Conservation (phyloP, 108 stramenopile genomes). For the Asterionellopsis glacialis region DNA sequence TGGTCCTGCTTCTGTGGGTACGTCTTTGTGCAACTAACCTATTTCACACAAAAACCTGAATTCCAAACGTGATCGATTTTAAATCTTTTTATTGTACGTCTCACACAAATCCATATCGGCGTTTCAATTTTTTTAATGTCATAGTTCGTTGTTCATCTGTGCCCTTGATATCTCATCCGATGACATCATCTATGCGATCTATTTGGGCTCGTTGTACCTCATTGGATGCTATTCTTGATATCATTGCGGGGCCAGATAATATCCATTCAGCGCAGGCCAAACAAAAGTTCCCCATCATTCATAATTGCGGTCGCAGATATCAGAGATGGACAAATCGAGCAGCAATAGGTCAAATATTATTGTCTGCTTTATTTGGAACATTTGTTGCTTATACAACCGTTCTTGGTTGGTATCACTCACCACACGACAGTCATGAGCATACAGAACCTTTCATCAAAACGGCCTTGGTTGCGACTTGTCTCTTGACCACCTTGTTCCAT, state of each 20-base stretch:
- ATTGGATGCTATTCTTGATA: slow-evolving; percentile 3
- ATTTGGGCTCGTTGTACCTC: not conserved
- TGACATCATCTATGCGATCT: slow-evolving; percentile 9
- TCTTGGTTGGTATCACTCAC: slow-evolving; percentile 14
- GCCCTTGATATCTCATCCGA: slow-evolving; percentile 22
- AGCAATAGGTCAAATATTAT: slow-evolving; percentile 7
- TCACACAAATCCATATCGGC: not conserved
- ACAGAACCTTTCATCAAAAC: slow-evolving; percentile 9
- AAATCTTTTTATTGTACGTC: too few relatives aligned
- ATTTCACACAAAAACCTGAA: not conserved
- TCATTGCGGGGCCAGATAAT: slow-evolving; percentile 9
- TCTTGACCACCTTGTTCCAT: slow-evolving; percentile 7
- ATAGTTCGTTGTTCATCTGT: slow-evolving; percentile 37
- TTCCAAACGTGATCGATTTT: not conserved
- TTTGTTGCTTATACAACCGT: not conserved
- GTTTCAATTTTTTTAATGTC: not conserved
- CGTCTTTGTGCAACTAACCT: too few relatives aligned
- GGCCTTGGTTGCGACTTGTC: not conserved
- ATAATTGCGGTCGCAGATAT: slow-evolving; percentile 4
- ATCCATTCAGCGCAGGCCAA: not conserved
- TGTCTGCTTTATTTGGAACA: slow-evolving; percentile 13
- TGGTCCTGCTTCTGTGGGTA: slow-evolving; percentile 31
- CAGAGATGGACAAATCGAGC: slow-evolving; percentile 12
- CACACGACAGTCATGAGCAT: not conserved
- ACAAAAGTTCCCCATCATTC: too few relatives aligned